Evolutionary conservation across 192 early-diverging fungal species (phyloP), one percentile per base, ranked within the genome.

Genomic region (Thamnidium elegans): DNA sequence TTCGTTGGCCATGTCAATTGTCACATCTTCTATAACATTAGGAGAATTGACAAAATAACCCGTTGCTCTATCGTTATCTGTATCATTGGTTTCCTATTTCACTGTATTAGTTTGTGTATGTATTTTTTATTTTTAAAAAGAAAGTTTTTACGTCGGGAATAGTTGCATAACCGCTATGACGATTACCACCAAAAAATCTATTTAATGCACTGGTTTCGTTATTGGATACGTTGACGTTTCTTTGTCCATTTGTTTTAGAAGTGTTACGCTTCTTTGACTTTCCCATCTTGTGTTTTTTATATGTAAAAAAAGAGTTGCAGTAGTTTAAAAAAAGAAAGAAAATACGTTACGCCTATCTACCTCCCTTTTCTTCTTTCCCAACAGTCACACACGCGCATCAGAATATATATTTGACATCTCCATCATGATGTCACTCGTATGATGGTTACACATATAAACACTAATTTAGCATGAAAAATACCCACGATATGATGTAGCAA

Each of bases 231-330:
- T n/a, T 34, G 31, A 15, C 13, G n/a, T 34, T 34, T 32, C 31
- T 23, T 31, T 54, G 26, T 54, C 5, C 53, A 8, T n/a, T 34
- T 10, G 31, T 3, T 15, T 15, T 59, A 6, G 21, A 44, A n/a
- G 20, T 39, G n/a, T 59, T 14, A 20, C 58, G 58, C 44, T 21
- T 59, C 42, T 59, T 59, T 59, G 58, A 59, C 14, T 44, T 59
- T 59, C 36, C 58, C 56, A 58, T 58, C 20, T 59, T 45, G 19
- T 4, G 13, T 58, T 21, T 43, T 2, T 45, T 20, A 39, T 14
- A 13, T 59, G 19, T 6, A 45, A 45, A 23, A 48, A 48, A 19
- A 48, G 11, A 48, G 14, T 5, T 17, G 11, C 13, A 48, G 4
- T 17, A 48, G 46, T 17, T 17, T 13, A 48, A 48, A 19, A 48